phyloP scores from a whole-genome alignment of 768 basidiomycete genomes.

The Naganishia vaughanmartiniae region DNA sequence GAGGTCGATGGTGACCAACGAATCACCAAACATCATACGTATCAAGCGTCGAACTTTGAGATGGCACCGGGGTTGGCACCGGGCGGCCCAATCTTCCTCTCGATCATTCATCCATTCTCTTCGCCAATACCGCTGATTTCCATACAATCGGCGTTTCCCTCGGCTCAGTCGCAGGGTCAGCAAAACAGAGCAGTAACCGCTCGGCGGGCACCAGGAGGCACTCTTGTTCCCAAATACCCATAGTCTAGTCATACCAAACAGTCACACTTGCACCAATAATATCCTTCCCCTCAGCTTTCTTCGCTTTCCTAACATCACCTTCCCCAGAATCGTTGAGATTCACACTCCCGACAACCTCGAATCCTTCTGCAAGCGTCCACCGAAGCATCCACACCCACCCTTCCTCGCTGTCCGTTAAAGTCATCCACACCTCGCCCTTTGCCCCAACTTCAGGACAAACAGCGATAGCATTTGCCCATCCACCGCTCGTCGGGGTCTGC shows the following conservation, averaged over 20 bases:
- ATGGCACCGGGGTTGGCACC: no score
- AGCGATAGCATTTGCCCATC: constrained; percentile 47
- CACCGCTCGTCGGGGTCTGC: constrained; percentile 42
- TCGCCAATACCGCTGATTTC: no score
- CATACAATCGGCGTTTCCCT: no score
- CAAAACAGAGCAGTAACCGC: no score
- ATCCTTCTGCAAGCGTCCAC: constrained; percentile 7
- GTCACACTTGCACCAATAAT: constrained; percentile 7
- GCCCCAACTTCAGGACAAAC: constrained; percentile 26
- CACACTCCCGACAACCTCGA: constrained; percentile 6
- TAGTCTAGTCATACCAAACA: constrained; percentile 13
- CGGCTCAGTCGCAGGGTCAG: no score
- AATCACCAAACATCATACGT: no score
- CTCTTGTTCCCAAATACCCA: no score
- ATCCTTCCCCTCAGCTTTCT: background rate
- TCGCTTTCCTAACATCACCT: background rate
- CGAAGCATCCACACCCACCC: constrained; percentile 37
- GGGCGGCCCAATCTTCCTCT: no score
- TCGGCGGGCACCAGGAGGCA: no score
- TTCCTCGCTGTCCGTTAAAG: constrained; percentile 42
- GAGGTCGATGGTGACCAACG: no score
- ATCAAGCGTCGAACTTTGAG: no score
- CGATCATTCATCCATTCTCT: no score
- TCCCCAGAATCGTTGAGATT: background rate
- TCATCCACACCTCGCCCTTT: constrained; percentile 31